phyloP scores from a whole-genome alignment of 1,139 yeast species.

The Yamadazyma triangularis region DNA sequence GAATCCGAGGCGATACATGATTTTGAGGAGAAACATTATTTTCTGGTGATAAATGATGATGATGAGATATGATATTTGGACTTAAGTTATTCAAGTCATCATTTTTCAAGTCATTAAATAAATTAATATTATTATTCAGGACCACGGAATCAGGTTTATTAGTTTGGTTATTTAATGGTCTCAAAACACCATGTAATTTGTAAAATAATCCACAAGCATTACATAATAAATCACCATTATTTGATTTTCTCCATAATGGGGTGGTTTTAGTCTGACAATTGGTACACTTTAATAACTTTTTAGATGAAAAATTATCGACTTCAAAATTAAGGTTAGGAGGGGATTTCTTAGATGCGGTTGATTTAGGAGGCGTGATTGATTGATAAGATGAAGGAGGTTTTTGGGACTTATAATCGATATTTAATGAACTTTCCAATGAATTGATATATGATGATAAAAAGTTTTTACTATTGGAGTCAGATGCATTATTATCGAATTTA shows the following conservation, averaged over 20 bases:
- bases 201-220: conserved; percentile 48
- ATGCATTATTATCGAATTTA: too few relatives aligned
- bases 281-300: conserved; percentile 34
- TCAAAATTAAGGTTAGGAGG: conserved; percentile 6
- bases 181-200: conserved; percentile 42
- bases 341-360: conserved; percentile 10
- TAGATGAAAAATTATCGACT: conserved; percentile 3
- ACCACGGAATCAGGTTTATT: conserved; percentile 17
- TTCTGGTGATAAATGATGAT: neutral
- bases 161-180: conserved; percentile 28
- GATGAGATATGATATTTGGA: neutral
- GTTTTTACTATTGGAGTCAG: conserved; percentile 15
- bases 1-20: neutral
- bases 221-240: conserved; percentile 40
- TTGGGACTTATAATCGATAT: conserved; percentile 18
- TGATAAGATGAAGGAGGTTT: conserved; percentile 7
- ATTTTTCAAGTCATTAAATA: conserved; percentile 19
- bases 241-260: conserved; percentile 46
- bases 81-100: neutral
- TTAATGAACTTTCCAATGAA: conserved; percentile 35
- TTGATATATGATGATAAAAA: conserved; percentile 40
- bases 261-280: conserved; percentile 46
- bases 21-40: neutral
- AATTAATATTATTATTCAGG: conserved; percentile 19
- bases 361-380: conserved; percentile 17